Conservation (phyloP, 352 stramenopile genomes). For the Phytophthora macrochlamydospora region DNA sequence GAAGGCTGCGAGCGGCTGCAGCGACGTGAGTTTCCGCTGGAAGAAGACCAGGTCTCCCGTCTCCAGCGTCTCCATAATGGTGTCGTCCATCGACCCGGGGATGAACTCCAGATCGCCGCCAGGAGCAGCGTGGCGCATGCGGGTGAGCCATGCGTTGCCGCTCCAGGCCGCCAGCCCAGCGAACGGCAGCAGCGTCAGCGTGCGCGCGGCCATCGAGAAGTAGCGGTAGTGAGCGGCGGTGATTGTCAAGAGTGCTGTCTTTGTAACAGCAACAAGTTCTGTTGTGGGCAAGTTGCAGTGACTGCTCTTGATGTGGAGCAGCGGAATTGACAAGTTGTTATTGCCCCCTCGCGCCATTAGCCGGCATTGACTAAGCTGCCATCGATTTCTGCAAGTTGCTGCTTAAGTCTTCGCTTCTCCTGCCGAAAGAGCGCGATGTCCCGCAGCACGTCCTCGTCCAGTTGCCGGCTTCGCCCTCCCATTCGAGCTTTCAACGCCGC, state of each 20-base stretch:
- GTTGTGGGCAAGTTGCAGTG: no score
- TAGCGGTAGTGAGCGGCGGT: background rate
- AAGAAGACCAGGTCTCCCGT: conserved; percentile 87
- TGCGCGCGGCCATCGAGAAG: conserved; percentile 35
- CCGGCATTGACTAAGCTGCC: background rate
- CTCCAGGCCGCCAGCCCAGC: conserved; percentile 67
- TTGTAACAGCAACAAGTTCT: no score
- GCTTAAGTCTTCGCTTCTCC: conserved; percentile 45
- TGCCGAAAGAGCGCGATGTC: conserved; percentile 56
- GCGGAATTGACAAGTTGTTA: background rate
- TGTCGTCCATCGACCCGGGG: conserved; percentile 85
- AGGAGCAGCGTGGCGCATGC: conserved; percentile 49
- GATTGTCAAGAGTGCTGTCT: background rate
- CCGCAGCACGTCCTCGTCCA: conserved; percentile 41
- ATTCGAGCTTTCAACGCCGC: conserved; percentile 28
- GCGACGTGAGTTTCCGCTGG: conserved; percentile 66
- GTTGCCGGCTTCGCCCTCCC: conserved; percentile 9
- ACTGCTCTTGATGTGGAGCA: background rate
- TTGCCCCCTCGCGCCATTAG: background rate
- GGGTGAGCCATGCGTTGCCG: conserved; percentile 61
- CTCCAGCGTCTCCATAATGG: conserved; percentile 86
- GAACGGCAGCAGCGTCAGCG: conserved; percentile 66
- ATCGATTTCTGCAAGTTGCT: conserved; percentile 17
- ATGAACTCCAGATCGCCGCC: conserved; percentile 64
- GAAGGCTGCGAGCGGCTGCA: conserved; percentile 76